Evolutionary conservation across 495 filamentous ascomycete genomes (phyloP), one percentile per base, ranked within the genome.

Genomic region (Lasiosphaeria hispida): DNA sequence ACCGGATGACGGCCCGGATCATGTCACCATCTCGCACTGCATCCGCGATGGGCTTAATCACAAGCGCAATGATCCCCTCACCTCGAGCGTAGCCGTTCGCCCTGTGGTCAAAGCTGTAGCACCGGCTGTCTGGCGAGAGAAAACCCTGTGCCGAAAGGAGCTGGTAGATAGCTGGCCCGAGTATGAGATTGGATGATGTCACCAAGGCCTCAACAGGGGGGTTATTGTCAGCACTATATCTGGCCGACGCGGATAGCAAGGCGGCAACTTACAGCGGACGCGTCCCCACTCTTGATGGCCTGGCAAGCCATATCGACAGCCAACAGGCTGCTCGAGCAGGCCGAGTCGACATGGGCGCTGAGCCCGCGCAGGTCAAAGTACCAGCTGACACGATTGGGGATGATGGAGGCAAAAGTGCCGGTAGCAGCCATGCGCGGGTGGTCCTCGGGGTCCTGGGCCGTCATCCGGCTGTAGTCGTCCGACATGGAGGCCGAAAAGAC

Each of bases 51-150:
- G 59, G 65, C 66, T 88, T 88, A 0, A 90, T 30, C 5, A 80
- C 68, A 1, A 87, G 33, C 1, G 71, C 73, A 38, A 69, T 72
- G 11, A 86, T 59, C 2, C 77, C 85, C 60, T 90, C 87, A 1
- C 75, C 87, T 6, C 85, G 69, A 0, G 69, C 81, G 64, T 85
- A 89, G 0, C 86, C 86, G 66, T 86, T 75, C 10, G 85, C 86
- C 0, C 65, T 55, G 1, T 77, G 72, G 62, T 85, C 81, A 57
- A 86, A 89, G 3, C 77, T 78, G 38, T 81, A 75, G 47, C 76
- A 88, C 3, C 50, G 64, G 30, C 73, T 72, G 40, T 73, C 70
- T 13, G 68, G 55, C 11, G 67, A 69, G 35, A 79, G 53, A 44
- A 75, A 75, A 43, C 60, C 60, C 4, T 67, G 47, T 34, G 57